These are phyloP conservation scores for Candida ulmi DNA, from an alignment of 805 yeast species.

Conservation along the genomic window DNA sequence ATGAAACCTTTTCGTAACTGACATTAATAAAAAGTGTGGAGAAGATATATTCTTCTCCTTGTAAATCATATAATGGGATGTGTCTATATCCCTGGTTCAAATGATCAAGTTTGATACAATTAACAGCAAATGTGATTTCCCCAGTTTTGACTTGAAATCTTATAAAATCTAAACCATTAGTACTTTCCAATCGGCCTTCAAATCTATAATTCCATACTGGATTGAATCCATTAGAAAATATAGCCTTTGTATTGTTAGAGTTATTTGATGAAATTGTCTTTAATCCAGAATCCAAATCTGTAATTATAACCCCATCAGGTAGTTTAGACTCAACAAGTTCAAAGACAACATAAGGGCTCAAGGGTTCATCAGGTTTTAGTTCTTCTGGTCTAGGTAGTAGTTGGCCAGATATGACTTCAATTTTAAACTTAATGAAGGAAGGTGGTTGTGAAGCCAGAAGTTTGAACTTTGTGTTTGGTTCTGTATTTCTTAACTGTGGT, in stretches of 20 bases:
- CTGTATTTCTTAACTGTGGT: slow-evolving; percentile 25
- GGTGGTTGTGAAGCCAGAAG: slow-evolving; percentile 6
- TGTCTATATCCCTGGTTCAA: slow-evolving; percentile 79
- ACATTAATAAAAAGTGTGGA: slow-evolving; percentile 45
- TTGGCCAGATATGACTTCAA: slow-evolving; percentile 73
- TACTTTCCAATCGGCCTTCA: slow-evolving; percentile 32
- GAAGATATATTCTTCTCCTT: slow-evolving; percentile 73
- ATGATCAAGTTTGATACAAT: slow-evolving; percentile 54
- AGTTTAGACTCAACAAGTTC: slow-evolving; percentile 49
- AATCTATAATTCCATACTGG: slow-evolving; percentile 72
- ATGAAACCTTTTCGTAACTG: slow-evolving; percentile 8
- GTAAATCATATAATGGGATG: slow-evolving; percentile 64
- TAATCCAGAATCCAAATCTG: slow-evolving; percentile 5
- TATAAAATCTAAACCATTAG: slow-evolving; percentile 48
- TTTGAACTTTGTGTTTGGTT: slow-evolving; percentile 19
- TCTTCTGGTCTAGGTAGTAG: slow-evolving; percentile 70
- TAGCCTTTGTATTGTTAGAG: slow-evolving; percentile 21
- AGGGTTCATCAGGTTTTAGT: slow-evolving; percentile 34
- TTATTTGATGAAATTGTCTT: slow-evolving; percentile 2
- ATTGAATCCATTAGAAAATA: slow-evolving; percentile 74
- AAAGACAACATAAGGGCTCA: slow-evolving; percentile 58
- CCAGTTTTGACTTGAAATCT: slow-evolving; percentile 45
- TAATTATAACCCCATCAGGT: slow-evolving; percentile 7
- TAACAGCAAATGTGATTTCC: slow-evolving; percentile 45
- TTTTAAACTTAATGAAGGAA: slow-evolving; percentile 17